Percentiles rank a stretch among this genome's conserved stretches.
These are phyloP conservation scores for Coniferiporia sulphurascens DNA, from an alignment of 1,284 basidiomycete species.

Conservation along the genomic window DNA sequence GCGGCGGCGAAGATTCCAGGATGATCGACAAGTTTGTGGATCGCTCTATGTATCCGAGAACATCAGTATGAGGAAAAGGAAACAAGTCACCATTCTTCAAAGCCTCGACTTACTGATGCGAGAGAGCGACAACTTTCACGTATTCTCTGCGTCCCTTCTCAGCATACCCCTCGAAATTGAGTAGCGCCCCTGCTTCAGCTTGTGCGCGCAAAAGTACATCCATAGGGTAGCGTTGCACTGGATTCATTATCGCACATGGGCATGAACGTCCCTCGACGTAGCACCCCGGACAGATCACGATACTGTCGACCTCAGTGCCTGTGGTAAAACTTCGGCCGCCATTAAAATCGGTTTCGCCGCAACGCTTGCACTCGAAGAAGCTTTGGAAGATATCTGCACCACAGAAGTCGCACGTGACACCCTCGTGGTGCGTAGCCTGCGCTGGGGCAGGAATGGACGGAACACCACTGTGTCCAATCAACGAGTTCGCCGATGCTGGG, in stretches of 20 bases:
- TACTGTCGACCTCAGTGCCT: constrained; percentile 30
- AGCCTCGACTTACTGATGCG: neutral
- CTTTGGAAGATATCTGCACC: constrained; percentile 73
- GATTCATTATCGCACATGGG: constrained; percentile 50
- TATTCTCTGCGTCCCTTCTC: neutral
- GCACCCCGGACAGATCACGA: constrained; percentile 61
- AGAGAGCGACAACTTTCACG: constrained; percentile 20
- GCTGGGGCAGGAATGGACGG: neutral
- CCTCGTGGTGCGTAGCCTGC: constrained; percentile 17
- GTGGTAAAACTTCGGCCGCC: neutral
- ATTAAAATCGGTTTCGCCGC: constrained; percentile 25
- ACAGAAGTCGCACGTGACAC: constrained; percentile 68
- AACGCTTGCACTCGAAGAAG: constrained; percentile 62
- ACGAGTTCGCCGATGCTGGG: neutral
- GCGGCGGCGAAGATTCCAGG: constrained; percentile 24
- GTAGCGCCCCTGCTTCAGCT: constrained; percentile 32
- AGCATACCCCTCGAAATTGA: constrained; percentile 21
- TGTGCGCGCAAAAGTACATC: constrained; percentile 33
- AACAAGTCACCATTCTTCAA: neutral
- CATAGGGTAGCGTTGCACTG: constrained; percentile 49
- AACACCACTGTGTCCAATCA: neutral
- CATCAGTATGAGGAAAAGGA: neutral
- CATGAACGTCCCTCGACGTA: constrained; percentile 71
- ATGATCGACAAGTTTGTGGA: constrained; percentile 1
- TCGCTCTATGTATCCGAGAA: neutral